phyloP scores from a whole-genome alignment of 768 basidiomycete genomes.

The Serendipita vermifera region DNA sequence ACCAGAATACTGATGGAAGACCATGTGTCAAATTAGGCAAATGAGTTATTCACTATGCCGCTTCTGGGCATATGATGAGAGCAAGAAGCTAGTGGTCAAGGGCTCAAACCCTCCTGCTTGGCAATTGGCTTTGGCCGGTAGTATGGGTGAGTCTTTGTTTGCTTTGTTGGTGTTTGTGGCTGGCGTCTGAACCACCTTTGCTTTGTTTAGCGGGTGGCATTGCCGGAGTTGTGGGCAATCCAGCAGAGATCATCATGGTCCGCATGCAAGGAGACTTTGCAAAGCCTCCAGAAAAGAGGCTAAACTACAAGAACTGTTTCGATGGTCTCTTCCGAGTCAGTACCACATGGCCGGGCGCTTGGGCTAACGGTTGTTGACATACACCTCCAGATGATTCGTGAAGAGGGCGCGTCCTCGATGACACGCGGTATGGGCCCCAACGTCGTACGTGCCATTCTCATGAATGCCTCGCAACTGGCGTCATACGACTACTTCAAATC shows the following conservation, averaged over 20 bases:
- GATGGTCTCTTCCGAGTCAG: constrained; percentile 76
- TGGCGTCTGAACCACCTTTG: background rate
- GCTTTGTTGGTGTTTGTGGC: background rate
- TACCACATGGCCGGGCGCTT: constrained; percentile 14
- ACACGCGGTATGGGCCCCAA: constrained; percentile 71
- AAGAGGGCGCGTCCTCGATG: constrained; percentile 70
- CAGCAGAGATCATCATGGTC: constrained; percentile 76
- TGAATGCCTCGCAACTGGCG: constrained; percentile 88
- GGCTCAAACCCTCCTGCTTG: constrained; percentile 61
- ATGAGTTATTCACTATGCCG: constrained; percentile 87
- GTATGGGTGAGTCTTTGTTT: constrained; percentile 71
- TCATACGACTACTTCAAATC: constrained; percentile 91
- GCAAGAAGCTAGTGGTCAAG: constrained; percentile 57
- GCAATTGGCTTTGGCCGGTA: constrained; percentile 69
- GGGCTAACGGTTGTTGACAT: background rate
- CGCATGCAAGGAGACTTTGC: constrained; percentile 86
- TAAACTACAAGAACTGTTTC: constrained; percentile 82
- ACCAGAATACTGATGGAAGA: background rate
- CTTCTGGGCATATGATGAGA: constrained; percentile 91
- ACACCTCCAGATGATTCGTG: constrained; percentile 65
- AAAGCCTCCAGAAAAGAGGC: constrained; percentile 73
- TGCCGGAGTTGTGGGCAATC: constrained; percentile 81
- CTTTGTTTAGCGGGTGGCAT: constrained; percentile 55
- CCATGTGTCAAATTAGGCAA: constrained; percentile 28
- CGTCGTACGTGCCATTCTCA: constrained; percentile 70